Conservation (phyloP, 2,329 filamentous ascomycete species). For the Fusarium sp. region DNA sequence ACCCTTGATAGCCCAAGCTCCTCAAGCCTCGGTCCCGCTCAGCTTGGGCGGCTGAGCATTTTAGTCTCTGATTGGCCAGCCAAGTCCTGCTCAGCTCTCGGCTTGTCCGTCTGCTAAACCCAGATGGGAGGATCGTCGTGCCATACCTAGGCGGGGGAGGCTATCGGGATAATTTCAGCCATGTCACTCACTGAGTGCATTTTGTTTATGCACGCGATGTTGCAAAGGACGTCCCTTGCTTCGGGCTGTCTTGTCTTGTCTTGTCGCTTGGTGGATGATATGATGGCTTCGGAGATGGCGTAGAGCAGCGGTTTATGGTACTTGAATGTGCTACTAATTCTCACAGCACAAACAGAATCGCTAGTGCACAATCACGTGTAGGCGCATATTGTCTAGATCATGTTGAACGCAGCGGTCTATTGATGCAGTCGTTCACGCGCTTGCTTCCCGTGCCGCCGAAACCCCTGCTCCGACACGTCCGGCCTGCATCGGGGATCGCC, state of each 20-base stretch:
- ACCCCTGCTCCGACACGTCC: constrained; percentile 10
- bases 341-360: no score
- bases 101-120: constrained; percentile 44
- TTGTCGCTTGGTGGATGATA: constrained; percentile 15
- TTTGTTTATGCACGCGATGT: constrained; percentile 4
- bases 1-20: constrained; percentile 38
- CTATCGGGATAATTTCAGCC: constrained; percentile 40
- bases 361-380: not conserved
- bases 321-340: no score
- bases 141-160: constrained; percentile 27
- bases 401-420: not conserved
- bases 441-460: constrained; percentile 4
- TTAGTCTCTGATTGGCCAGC: constrained; percentile 26
- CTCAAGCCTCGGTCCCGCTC: constrained; percentile 23
- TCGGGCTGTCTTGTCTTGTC: not conserved
- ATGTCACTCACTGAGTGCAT: constrained; percentile 6
- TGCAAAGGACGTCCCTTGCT: constrained; percentile 4
- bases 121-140: constrained; percentile 36
- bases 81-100: constrained; percentile 44
- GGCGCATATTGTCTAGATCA: not conserved
- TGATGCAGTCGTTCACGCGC: constrained; percentile 10
- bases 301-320: not conserved
- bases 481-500: constrained; percentile 43
- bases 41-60: constrained; percentile 26
- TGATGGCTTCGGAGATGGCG: constrained; percentile 37